Base-by-base conservation (phyloP, 2,329 filamentous ascomycete genomes). In the Achaetomium macrosporum region DNA sequence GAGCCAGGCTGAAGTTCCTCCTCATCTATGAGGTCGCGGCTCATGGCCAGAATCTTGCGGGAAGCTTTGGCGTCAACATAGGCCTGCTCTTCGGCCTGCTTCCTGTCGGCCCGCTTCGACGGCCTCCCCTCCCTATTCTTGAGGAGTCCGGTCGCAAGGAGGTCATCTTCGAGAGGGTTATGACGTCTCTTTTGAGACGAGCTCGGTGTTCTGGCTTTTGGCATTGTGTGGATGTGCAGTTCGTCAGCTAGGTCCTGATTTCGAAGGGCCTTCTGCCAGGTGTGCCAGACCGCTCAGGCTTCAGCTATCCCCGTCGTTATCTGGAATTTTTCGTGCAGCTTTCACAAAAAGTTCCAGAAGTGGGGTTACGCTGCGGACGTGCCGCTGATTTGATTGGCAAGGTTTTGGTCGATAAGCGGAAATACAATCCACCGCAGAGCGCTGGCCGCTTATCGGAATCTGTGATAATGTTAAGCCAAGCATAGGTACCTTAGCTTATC, bases 11-110 rank as follows among this genome's bases (percentile, higher is more conserved):
- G 43, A 10, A 35, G 45, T 2, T 76, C 79, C 51, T 92, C 89
- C 68, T 97, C 92, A 40, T 93, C 89, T 13, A 83, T 85, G 13
- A 99, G 76, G 66, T 96, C 89, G 64, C 91, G 87, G 51, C 92
- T 92, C 63, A 97, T 89, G 61, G 87, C 83, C 56, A 99, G 68
- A 67, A 99, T 99, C 64, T 89, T 90, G 62, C 85, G 81, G 53
- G 92, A 96, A 16, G 91, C 84, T 68, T 89, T 91, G 54, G 90
- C 84, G 69, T 96, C 91, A 56, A 99, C 83, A 65, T 87, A 97
- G 59, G 78, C 75, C 56, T 87, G 82, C 55, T 81, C 78, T 53
- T 82, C 78, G 10, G 78, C 76, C 31, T 79, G 76, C 33, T 83
- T 78, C 54, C 81, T 80, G 47, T 76, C 79, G 48, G 75, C 77